Base-by-base conservation (phyloP, 176 grass and related monocot genomes). In the Eragrostis curvula region DNA sequence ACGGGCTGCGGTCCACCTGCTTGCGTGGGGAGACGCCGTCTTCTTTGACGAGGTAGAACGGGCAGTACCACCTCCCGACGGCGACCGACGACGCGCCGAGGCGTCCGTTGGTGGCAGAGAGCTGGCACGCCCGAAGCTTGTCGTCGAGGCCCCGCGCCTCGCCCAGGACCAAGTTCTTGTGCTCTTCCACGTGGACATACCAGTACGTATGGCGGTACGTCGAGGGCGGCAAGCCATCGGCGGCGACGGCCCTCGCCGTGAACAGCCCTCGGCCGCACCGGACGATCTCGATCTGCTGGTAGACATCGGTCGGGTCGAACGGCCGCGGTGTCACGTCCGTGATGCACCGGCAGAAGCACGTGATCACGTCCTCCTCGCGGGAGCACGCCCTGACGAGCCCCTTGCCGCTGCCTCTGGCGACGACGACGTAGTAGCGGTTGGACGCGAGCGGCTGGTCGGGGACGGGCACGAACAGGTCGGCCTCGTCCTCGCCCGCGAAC, bases 381-480 rank as follows among this genome's bases (percentile, higher is more conserved):
- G 88, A 91, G 79, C 92, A 91, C 48, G 92, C 80, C 29, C 64
- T 21, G 25, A 88, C 83, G 65, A 87, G 76, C 65, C 92, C 92
- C 77, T 25, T 81, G 58, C 30, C 24, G 65, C 56, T 81, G 45
- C 88, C 92, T 36, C 28, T 32, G 24, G 83, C 80, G 30, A 84
- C n/a, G 48, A 91, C 80, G 32, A 75, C 65, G 84, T 89, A 94
- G 65, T 91, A 94, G 14, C 87, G 92, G 85, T 87, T 91, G 36
- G 75, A 71, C 0, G 89, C 60, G 15, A 85, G 76, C 1, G 90
- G 94, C 48, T 77, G 86, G 82, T 89, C 82, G 23, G 83, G 68
- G 73, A 93, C 88, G 17, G 91, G 91, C 24, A 97, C 80, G 84
- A 93, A 93, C 50, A 93, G 40, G 42, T 85, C 90, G 42, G 75